Evolutionary conservation across 1,139 yeast species (phyloP).

Genomic region (Nakaseomyces kungkrabaensis): DNA sequence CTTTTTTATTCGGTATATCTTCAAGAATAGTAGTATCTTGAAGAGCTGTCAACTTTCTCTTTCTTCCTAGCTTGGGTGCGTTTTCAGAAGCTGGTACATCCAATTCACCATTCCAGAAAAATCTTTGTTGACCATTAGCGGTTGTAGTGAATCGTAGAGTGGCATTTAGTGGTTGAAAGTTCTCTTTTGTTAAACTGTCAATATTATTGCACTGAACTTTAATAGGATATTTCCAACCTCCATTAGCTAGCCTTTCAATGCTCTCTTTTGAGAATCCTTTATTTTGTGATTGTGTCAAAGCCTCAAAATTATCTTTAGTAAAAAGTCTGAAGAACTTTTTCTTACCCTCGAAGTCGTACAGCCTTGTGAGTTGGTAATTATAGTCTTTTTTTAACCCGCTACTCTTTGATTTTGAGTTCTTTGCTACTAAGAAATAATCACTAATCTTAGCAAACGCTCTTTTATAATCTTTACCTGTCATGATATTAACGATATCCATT

Average conservation of each 20-base stretch:
- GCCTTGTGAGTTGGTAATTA: constrained; percentile 39
- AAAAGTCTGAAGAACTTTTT: constrained; percentile 63
- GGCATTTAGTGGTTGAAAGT: constrained; percentile 21
- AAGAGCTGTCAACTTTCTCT: constrained; percentile 10
- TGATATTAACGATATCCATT: constrained; percentile 38
- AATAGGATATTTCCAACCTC: neutral
- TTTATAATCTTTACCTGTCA: constrained; percentile 47
- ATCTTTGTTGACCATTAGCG: constrained; percentile 14
- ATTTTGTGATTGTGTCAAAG: constrained; percentile 13
- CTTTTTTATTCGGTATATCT: neutral
- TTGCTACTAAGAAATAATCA: constrained; percentile 37
- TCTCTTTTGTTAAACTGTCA: constrained; percentile 11
- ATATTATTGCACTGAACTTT: constrained; percentile 5
- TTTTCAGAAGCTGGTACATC: constrained; percentile 14
- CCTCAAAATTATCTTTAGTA: constrained; percentile 35
- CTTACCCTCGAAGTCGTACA: constrained; percentile 66
- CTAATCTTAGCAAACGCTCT: constrained; percentile 42
- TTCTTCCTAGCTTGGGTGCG: constrained; percentile 17
- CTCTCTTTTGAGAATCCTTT: constrained; percentile 7
- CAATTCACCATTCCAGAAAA: constrained; percentile 29
- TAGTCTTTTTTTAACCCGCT: constrained; percentile 26
- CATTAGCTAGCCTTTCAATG: neutral
- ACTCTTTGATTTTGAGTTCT: constrained; percentile 28
- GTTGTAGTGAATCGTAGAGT: constrained; percentile 22
- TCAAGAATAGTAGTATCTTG: neutral